Evolutionary conservation across 176 grass and related monocot species (phyloP).

Genomic region (Aegilops speltoides): DNA sequence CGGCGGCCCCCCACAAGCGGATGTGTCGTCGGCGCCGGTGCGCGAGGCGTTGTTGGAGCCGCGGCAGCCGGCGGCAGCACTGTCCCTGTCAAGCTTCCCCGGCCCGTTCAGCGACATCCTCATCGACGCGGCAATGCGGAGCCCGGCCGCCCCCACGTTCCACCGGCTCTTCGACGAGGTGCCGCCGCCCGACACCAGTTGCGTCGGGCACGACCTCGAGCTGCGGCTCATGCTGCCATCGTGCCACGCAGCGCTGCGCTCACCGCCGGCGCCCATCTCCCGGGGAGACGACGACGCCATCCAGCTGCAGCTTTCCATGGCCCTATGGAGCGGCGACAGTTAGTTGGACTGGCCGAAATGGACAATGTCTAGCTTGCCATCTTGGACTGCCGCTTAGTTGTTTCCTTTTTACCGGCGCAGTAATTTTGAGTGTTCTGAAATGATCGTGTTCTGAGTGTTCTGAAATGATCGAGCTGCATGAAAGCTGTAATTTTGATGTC

Average conservation of each 20-base stretch:
- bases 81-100: constrained; percentile 19
- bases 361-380: too few relatives aligned
- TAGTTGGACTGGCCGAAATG: too few relatives aligned
- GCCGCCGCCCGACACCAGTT: too few relatives aligned
- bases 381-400: too few relatives aligned
- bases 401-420: too few relatives aligned
- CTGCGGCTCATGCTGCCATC: constrained; percentile 64
- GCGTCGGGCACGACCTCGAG: constrained; percentile 34
- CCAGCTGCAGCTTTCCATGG: constrained; percentile 63
- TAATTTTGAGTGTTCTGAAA: too few relatives aligned
- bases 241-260: background rate
- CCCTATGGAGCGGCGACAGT: background rate
- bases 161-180: background rate
- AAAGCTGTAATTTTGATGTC: too few relatives aligned
- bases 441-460: too few relatives aligned
- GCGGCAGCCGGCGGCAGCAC: background rate
- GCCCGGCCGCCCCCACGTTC: background rate
- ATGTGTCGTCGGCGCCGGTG: background rate
- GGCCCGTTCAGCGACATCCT: constrained; percentile 40
- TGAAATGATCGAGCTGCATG: too few relatives aligned
- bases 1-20: constrained; percentile 1
- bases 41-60: constrained; percentile 38
- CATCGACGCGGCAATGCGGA: background rate
- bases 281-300: background rate
- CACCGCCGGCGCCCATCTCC: background rate